Evolutionary conservation across 2,329 filamentous ascomycete species (phyloP).

Genomic region (Endothia cerciana): DNA sequence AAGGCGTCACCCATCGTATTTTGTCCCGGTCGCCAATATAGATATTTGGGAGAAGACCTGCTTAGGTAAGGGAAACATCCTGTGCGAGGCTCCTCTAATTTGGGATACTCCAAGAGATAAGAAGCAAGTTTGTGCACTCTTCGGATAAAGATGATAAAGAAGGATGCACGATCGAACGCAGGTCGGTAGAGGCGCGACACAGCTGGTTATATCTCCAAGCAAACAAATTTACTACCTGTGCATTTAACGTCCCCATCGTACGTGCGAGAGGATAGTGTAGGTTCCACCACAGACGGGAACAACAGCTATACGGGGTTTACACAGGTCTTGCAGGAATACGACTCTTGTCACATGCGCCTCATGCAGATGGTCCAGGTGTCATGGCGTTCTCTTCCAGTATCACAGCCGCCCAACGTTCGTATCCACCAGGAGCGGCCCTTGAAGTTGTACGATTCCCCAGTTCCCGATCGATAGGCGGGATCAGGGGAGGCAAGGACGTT

Average conservation of each 20-base stretch:
- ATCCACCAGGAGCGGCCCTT: background rate
- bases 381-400: slow-evolving; percentile 8
- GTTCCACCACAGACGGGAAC: slow-evolving; percentile 18
- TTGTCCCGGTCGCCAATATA: slow-evolving; percentile 18
- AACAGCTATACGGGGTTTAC: slow-evolving; percentile 9
- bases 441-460: slow-evolving; percentile 13
- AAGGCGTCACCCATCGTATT: slow-evolving; percentile 18
- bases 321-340: slow-evolving; percentile 13
- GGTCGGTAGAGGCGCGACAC: background rate
- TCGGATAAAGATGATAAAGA: slow-evolving; percentile 15
- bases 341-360: slow-evolving; percentile 11
- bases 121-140: slow-evolving; percentile 7
- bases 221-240: slow-evolving; percentile 14
- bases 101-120: slow-evolving; percentile 18
- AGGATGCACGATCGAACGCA: background rate
- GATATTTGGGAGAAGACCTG: slow-evolving; percentile 14
- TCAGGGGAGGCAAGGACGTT: slow-evolving; percentile 7
- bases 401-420: slow-evolving; percentile 10
- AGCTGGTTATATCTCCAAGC: slow-evolving; percentile 5
- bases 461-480: background rate
- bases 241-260: slow-evolving; percentile 7
- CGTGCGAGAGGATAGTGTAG: slow-evolving; percentile 12
- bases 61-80: slow-evolving; percentile 10
- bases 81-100: slow-evolving; percentile 19
- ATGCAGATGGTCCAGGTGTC: slow-evolving; percentile 12